Conservation (phyloP, 495 filamentous ascomycete genomes). For the Talaromyces proteolyticus region DNA sequence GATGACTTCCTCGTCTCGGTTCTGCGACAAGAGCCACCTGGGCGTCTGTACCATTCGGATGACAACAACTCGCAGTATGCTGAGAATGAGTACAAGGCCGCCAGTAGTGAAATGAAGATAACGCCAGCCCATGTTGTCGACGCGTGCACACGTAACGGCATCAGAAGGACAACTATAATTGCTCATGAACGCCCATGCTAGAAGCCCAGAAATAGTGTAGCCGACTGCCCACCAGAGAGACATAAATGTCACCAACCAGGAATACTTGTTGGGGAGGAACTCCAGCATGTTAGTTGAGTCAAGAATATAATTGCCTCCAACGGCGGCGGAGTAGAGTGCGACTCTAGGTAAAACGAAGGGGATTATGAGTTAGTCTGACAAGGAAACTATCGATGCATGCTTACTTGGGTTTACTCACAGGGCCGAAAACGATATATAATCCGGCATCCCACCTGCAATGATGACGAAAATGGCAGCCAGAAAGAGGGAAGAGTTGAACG, state of each 20-base stretch:
- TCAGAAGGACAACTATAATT: conserved; percentile 24
- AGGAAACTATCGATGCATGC: too few relatives aligned
- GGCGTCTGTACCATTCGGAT: conserved; percentile 25
- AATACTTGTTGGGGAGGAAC: conserved; percentile 22
- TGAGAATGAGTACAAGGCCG: conserved; percentile 19
- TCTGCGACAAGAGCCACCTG: conserved; percentile 22
- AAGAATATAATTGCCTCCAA: conserved; percentile 30
- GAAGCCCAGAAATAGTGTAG: conserved; percentile 28
- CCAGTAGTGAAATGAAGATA: conserved; percentile 27
- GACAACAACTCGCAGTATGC: conserved; percentile 13
- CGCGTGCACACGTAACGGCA: conserved; percentile 13
- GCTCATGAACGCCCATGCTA: conserved; percentile 35
- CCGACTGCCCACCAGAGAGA: conserved; percentile 31
- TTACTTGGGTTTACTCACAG: too few relatives aligned
- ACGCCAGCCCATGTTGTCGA: conserved; percentile 28
- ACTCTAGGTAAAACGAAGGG: conserved; percentile 14
- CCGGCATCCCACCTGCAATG: conserved; percentile 37
- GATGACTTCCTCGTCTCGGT: conserved; percentile 20
- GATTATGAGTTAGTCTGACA: not conserved
- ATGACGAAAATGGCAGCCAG: conserved; percentile 41
- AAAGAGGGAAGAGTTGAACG: conserved; percentile 46
- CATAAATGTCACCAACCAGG: conserved; percentile 32
- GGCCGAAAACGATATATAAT: conserved; percentile 22
- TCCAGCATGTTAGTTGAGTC: conserved; percentile 28
- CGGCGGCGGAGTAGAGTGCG: conserved; percentile 29